These are phyloP conservation scores for Dictyostelium discoideum DNA, from an alignment of 78 protist species.

Conservation along the genomic window dicty_2.7 NC_007089.4:2060001-2060500, in stretches of 20 bases:
- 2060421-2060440: constrained; percentile 94
- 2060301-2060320: not conserved
- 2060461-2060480: constrained; percentile 91
- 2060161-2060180: constrained; percentile 91
- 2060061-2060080: constrained; percentile 70
- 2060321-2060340: constrained; percentile 73
- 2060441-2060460: constrained; percentile 94
- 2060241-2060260: not conserved
- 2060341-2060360: constrained; percentile 86
- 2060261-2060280: constrained; percentile 26
- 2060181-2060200: constrained; percentile 75
- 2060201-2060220: constrained; percentile 87
- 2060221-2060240: constrained; percentile 62
- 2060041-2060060: constrained; percentile 91
- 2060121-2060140: constrained; percentile 82
- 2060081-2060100: constrained; percentile 34
- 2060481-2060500: constrained; percentile 77
- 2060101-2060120: constrained; percentile 59
- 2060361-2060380: constrained; percentile 88
- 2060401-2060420: constrained; percentile 85
- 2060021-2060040: constrained; percentile 86
- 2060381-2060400: constrained; percentile 92
- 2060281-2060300: constrained; percentile 25
- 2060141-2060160: constrained; percentile 91
- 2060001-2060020: constrained; percentile 88